These are phyloP conservation scores for Trypanosoma cruzi DNA, from an alignment of 208 protist genomes.

Conservation along the genomic window DNA sequence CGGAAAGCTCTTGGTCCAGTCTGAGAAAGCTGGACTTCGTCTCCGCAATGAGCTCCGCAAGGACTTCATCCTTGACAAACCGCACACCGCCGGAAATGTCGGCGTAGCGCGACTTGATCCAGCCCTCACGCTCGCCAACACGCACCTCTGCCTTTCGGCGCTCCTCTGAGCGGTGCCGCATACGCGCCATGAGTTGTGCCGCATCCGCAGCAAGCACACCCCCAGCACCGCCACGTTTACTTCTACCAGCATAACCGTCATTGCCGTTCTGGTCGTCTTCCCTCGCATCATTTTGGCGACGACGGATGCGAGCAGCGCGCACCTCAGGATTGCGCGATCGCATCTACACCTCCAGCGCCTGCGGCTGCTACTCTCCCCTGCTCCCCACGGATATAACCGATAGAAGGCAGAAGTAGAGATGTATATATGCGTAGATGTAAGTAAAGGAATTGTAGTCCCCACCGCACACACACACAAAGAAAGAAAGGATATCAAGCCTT, in stretches of 20 bases:
- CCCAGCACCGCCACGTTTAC: neutral
- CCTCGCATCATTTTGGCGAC: neutral
- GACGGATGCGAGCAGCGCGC: constrained; percentile 8
- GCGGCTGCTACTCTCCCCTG: neutral
- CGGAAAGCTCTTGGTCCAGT: constrained; percentile 72
- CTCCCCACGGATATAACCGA: too few species aligned
- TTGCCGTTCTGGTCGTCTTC: neutral
- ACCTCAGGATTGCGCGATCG: constrained; percentile 19
- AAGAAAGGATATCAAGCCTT: constrained; percentile 4
- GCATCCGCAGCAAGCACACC: constrained; percentile 4
- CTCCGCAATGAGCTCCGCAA: constrained; percentile 58
- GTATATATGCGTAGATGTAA: too few species aligned
- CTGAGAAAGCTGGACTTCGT: constrained; percentile 68
- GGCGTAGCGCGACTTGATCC: constrained; percentile 62
- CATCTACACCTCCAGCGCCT: neutral
- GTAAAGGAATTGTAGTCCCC: too few species aligned
- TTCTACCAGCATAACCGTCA: neutral
- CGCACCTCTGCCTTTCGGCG: constrained; percentile 22
- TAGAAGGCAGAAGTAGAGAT: too few species aligned
- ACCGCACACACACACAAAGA: neutral
- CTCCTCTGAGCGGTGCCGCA: constrained; percentile 24
- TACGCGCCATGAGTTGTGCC: constrained; percentile 34
- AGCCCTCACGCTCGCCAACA: constrained; percentile 43
- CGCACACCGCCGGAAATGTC: constrained; percentile 14
- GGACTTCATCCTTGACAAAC: constrained; percentile 76